A percentile compares a stretch with the other conserved stretches of the same genome.
These are phyloP conservation scores for Pistacia vera DNA, from an alignment of 345 rosid genomes.

Conservation along the genomic window DNA sequence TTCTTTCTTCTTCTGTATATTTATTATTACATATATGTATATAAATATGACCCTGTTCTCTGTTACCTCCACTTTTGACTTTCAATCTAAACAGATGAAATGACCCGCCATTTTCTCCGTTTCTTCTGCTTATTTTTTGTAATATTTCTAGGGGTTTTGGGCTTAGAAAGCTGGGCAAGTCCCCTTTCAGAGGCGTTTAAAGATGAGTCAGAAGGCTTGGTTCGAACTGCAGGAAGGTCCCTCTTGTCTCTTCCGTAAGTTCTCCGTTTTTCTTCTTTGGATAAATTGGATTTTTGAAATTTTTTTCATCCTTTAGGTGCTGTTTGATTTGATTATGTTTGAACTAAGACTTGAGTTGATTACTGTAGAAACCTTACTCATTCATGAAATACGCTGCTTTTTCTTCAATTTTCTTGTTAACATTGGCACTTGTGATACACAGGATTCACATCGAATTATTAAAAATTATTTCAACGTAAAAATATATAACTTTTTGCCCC, in stretches of 20 bases:
- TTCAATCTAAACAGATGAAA: neutral
- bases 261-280: neutral
- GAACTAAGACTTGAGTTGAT: too few relatives aligned
- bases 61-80: neutral
- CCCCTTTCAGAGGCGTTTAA: neutral
- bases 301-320: too few relatives aligned
- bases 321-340: too few relatives aligned
- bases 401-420: too few relatives aligned
- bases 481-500: too few relatives aligned
- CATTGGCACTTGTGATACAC: too few relatives aligned
- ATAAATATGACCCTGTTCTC: too few relatives aligned
- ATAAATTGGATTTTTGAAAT: neutral
- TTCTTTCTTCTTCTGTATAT: neutral
- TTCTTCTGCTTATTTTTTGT: neutral
- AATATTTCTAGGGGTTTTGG: neutral
- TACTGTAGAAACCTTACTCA: too few relatives aligned
- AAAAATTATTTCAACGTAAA: too few relatives aligned
- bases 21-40: too few relatives aligned
- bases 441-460: too few relatives aligned
- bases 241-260: conserved; percentile 34
- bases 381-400: too few relatives aligned
- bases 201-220: neutral
- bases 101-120: neutral
- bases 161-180: neutral
- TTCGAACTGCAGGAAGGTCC: conserved; percentile 31